Evolutionary conservation across 768 basidiomycete species (phyloP).

Genomic region (Tylopilus balloui): DNA sequence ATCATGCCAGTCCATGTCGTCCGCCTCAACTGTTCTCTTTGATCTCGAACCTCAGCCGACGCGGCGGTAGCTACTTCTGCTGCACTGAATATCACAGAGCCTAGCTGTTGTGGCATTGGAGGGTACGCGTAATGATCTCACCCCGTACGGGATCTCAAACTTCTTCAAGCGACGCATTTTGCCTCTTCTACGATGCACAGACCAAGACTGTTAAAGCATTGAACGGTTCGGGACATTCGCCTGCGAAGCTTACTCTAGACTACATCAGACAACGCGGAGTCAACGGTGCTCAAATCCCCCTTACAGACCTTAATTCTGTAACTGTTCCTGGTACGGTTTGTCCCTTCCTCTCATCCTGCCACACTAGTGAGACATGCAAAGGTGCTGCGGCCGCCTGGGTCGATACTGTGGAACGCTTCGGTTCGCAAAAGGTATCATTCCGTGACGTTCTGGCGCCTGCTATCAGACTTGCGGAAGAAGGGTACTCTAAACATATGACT

Average conservation of each 20-base stretch:
- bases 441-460: constrained; percentile 84
- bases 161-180: constrained; percentile 73
- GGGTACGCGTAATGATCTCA: constrained; percentile 46
- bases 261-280: constrained; percentile 68
- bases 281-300: constrained; percentile 63
- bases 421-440: constrained; percentile 58
- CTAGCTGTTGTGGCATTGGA: constrained; percentile 87
- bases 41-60: constrained; percentile 52
- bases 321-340: constrained; percentile 64
- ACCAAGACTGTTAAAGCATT: constrained; percentile 79
- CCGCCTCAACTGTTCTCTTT: neutral
- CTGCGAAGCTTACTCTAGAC: constrained; percentile 72
- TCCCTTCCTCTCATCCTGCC: neutral
- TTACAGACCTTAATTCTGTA: constrained; percentile 83
- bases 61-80: constrained; percentile 93
- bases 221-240: constrained; percentile 90
- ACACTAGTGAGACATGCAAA: constrained; percentile 27
- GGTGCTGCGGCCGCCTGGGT: constrained; percentile 96
- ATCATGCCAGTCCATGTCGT: neutral
- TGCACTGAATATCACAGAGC: constrained; percentile 89
- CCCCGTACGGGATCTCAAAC: constrained; percentile 10
- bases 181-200: constrained; percentile 85
- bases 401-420: constrained; percentile 80
- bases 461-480: constrained; percentile 86
- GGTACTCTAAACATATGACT: constrained; percentile 41